A percentile compares a stretch with the other conserved stretches of the same genome.
phyloP scores from a whole-genome alignment of 2,329 filamentous ascomycete genomes.

The Phaeoacremonium minimum region DNA sequence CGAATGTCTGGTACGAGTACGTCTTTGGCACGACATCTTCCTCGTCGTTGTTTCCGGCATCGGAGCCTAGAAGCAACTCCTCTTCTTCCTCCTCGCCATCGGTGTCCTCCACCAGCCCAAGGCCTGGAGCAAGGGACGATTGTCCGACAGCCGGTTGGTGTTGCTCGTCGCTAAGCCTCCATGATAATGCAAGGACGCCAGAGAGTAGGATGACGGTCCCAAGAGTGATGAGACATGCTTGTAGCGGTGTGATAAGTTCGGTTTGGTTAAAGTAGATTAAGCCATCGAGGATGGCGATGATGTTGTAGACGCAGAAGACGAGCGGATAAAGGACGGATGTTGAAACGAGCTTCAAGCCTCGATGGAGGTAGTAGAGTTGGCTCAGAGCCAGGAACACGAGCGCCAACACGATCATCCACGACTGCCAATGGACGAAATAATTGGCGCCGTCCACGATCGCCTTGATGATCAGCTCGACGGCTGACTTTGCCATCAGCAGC shows the following conservation, averaged over 20 bases:
- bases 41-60: slow-evolving; percentile 38
- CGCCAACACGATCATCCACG: slow-evolving; percentile 83
- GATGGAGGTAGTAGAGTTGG: slow-evolving; percentile 93
- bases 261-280: slow-evolving; percentile 95
- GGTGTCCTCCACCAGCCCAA: slow-evolving; percentile 73
- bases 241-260: slow-evolving; percentile 68
- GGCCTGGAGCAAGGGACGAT: slow-evolving; percentile 73
- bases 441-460: slow-evolving; percentile 84
- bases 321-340: slow-evolving; percentile 95
- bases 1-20: slow-evolving; percentile 44
- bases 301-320: slow-evolving; percentile 98
- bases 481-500: slow-evolving; percentile 89
- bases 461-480: slow-evolving; percentile 85
- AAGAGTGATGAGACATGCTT: slow-evolving; percentile 77
- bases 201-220: slow-evolving; percentile 82
- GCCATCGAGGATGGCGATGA: slow-evolving; percentile 94
- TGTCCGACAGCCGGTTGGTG: slow-evolving; percentile 55
- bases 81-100: slow-evolving; percentile 60
- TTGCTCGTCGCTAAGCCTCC: slow-evolving; percentile 81
- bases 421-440: slow-evolving; percentile 93
- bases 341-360: slow-evolving; percentile 88
- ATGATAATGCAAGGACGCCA: slow-evolving; percentile 87
- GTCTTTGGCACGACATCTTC: slow-evolving; percentile 28
- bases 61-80: slow-evolving; percentile 46
- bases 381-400: slow-evolving; percentile 78